A percentile compares a stretch with the other conserved stretches of the same genome.
These are phyloP conservation scores for Telopea speciosissima DNA, from an alignment of 177 flowering plant species.

Conservation along the genomic window DNA sequence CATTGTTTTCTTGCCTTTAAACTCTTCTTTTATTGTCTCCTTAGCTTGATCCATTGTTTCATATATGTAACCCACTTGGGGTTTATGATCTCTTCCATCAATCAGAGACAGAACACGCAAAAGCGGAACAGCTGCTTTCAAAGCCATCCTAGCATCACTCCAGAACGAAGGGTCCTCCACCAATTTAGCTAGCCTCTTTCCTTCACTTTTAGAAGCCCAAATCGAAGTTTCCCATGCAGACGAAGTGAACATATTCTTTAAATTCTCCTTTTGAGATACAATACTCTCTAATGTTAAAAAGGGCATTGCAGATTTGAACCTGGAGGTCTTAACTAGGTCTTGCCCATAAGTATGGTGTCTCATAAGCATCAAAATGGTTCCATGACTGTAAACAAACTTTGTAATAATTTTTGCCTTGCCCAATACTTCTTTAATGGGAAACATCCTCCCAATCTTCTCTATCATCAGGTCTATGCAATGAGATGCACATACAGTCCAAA, in stretches of 20 bases:
- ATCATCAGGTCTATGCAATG: slow-evolving; percentile 57
- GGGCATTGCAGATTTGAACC: slow-evolving; percentile 24
- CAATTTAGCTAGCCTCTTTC: slow-evolving; percentile 35
- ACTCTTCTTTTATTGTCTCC: slow-evolving; percentile 44
- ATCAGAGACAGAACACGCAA: slow-evolving; percentile 31
- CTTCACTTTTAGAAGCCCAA: slow-evolving; percentile 35
- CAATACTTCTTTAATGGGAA: slow-evolving; percentile 15
- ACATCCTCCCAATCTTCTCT: slow-evolving; percentile 33
- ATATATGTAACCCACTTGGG: slow-evolving; percentile 46
- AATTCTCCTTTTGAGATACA: slow-evolving; percentile 24
- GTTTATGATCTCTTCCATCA: slow-evolving; percentile 22
- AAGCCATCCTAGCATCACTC: slow-evolving; percentile 30
- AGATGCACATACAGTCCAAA: slow-evolving; percentile 58
- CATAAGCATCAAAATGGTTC: slow-evolving; percentile 27
- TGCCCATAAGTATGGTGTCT: slow-evolving; percentile 19
- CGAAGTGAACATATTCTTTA: slow-evolving; percentile 40
- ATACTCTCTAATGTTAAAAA: slow-evolving; percentile 49
- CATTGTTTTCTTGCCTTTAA: slow-evolving; percentile 20
- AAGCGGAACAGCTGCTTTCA: slow-evolving; percentile 47
- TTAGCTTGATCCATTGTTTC: slow-evolving; percentile 71
- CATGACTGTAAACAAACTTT: slow-evolving; percentile 38
- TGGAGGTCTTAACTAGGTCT: slow-evolving; percentile 35
- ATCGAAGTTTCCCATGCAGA: slow-evolving; percentile 33
- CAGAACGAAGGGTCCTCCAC: slow-evolving; percentile 40
- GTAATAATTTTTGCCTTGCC: slow-evolving; percentile 40